These are phyloP conservation scores for Pythium dissotocum DNA, from an alignment of 352 stramenopile species.

Conservation along the genomic window DNA sequence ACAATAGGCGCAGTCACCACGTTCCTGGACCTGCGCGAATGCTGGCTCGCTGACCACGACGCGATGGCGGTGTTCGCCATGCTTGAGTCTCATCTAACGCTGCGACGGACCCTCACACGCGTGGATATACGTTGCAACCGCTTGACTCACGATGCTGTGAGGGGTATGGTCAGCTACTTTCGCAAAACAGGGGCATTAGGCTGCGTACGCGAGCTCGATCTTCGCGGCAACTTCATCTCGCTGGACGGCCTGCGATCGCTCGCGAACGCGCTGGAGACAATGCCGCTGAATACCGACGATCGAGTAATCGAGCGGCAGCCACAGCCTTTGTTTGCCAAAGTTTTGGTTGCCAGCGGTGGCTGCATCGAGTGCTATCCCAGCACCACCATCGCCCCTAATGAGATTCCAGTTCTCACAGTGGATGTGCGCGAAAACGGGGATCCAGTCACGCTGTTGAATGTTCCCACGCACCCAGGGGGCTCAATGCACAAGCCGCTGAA, in stretches of 20 bases:
- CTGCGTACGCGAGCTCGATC: slow-evolving; percentile 47
- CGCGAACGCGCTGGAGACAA: slow-evolving; percentile 45
- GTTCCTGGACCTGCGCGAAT: slow-evolving; percentile 48
- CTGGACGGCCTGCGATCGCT: slow-evolving; percentile 61
- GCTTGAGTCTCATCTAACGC: slow-evolving; percentile 29
- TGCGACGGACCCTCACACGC: slow-evolving; percentile 22
- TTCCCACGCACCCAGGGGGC: slow-evolving; percentile 23
- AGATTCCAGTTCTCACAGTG: slow-evolving; percentile 37
- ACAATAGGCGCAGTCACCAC: not conserved
- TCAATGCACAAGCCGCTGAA: slow-evolving; percentile 12
- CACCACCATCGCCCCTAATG: slow-evolving; percentile 9
- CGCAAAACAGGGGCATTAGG: slow-evolving; percentile 21
- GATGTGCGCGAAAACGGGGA: slow-evolving; percentile 57
- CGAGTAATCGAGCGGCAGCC: not conserved
- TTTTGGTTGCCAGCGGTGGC: slow-evolving; percentile 48
- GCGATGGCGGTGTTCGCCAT: slow-evolving; percentile 41
- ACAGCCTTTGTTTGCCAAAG: slow-evolving; percentile 30
- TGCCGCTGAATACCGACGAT: slow-evolving; percentile 18
- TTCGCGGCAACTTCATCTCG: slow-evolving; percentile 73
- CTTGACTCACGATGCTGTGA: slow-evolving; percentile 53
- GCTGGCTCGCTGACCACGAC: slow-evolving; percentile 56
- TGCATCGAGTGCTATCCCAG: slow-evolving; percentile 57
- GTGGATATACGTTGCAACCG: slow-evolving; percentile 67
- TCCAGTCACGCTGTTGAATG: slow-evolving; percentile 33
- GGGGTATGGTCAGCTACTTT: slow-evolving; percentile 36